These are phyloP conservation scores for Penicillium steckii DNA, from an alignment of 495 filamentous ascomycete species.

Conservation along the genomic window DNA sequence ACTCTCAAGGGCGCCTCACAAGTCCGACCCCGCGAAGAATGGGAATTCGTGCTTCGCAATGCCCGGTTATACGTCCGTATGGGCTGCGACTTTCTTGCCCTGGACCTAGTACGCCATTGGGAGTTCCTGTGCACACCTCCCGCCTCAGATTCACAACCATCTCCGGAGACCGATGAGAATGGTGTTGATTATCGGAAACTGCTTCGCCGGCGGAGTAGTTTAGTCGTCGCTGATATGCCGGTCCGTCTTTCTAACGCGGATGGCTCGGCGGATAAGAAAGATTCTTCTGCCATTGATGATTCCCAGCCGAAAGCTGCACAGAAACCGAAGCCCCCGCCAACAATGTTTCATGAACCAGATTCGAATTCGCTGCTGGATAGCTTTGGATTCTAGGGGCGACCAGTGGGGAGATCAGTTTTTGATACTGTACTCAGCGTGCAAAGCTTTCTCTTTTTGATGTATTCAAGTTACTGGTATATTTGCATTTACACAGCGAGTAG, in stretches of 20 bases:
- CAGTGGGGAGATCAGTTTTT: not conserved
- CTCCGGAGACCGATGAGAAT: slow-evolving; percentile 37
- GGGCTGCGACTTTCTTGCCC: slow-evolving; percentile 91
- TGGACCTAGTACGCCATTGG: slow-evolving; percentile 83
- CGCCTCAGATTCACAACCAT: slow-evolving; percentile 21
- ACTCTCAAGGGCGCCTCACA: slow-evolving; percentile 82
- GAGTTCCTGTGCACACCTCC: slow-evolving; percentile 63
- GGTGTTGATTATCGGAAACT: slow-evolving; percentile 62
- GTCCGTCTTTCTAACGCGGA: slow-evolving; percentile 19
- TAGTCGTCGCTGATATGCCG: slow-evolving; percentile 80
- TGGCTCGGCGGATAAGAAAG: slow-evolving; percentile 26
- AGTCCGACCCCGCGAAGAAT: slow-evolving; percentile 77
- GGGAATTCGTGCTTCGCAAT: slow-evolving; percentile 86
- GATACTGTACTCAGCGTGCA: slow-evolving; percentile 3
- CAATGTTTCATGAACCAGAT: slow-evolving; percentile 87
- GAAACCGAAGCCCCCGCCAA: slow-evolving; percentile 65
- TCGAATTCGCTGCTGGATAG: slow-evolving; percentile 76
- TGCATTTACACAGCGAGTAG: slow-evolving; percentile 11
- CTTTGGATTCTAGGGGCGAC: slow-evolving; percentile 64
- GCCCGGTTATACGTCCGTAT: slow-evolving; percentile 88
- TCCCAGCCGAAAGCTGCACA: slow-evolving; percentile 32
- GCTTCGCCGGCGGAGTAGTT: slow-evolving; percentile 67
- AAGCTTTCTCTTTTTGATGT: not conserved
- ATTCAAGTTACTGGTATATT: too few relatives aligned
- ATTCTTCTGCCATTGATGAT: not conserved